phyloP scores from a whole-genome alignment of 371 early-diverging fungal species.

The Syncephalis fuscata region DNA sequence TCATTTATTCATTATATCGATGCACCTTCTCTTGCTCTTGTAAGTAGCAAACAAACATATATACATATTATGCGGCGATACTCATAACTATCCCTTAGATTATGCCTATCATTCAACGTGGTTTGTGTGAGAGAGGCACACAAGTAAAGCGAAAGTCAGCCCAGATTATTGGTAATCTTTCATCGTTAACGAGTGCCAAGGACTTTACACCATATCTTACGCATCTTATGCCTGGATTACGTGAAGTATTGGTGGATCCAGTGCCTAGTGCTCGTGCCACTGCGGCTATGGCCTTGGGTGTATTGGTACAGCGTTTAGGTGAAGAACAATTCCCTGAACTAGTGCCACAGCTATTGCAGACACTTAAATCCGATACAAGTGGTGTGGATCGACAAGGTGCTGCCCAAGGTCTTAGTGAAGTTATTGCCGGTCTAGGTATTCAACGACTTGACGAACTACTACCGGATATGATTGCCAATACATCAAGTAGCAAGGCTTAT shows the following conservation, averaged over 20 bases:
- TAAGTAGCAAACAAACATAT: conserved; percentile 13
- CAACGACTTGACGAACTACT: conserved; percentile 74
- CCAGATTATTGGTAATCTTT: conserved; percentile 96
- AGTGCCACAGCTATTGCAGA: conserved; percentile 65
- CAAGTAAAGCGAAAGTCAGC: conserved; percentile 86
- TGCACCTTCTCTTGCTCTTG: conserved; percentile 85
- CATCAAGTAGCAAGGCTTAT: conserved; percentile 48
- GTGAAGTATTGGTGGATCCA: conserved; percentile 83
- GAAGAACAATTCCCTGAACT: conserved; percentile 86
- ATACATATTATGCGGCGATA: neutral
- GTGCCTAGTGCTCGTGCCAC: conserved; percentile 92
- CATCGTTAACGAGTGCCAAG: conserved; percentile 73
- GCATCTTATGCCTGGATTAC: conserved; percentile 68
- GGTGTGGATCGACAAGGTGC: conserved; percentile 93
- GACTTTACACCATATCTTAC: conserved; percentile 81
- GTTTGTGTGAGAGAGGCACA: conserved; percentile 75
- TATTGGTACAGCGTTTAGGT: conserved; percentile 78
- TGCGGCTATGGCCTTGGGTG: conserved; percentile 84
- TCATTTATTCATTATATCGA: conserved; percentile 96
- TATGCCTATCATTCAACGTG: conserved; percentile 88
- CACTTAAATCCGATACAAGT: conserved; percentile 70
- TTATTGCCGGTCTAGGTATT: conserved; percentile 79
- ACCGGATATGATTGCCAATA: conserved; percentile 77
- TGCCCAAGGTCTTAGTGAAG: conserved; percentile 92
- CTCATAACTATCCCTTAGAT: neutral